Conservation (phyloP, 345 rosid genomes). For the Lepidium aucheri region DNA sequence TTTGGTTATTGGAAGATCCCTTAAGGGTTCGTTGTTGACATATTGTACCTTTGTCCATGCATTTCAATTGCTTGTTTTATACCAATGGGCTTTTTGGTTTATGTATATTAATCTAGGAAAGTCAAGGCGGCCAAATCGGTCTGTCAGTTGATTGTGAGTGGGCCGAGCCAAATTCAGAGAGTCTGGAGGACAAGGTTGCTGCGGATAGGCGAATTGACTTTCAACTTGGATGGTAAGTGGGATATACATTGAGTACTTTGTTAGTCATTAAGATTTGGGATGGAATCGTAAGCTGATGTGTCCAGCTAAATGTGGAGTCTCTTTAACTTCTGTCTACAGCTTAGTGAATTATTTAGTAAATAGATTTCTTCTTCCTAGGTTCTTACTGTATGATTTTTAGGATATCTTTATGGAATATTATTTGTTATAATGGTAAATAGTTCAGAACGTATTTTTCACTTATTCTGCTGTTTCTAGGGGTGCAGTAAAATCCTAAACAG, state of each 20-base stretch:
- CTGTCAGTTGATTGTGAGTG: slow-evolving; percentile 60
- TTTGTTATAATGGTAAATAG: not conserved
- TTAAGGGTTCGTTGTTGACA: not conserved
- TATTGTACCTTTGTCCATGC: not conserved
- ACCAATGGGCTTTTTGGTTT: not conserved
- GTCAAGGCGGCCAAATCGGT: slow-evolving; percentile 80
- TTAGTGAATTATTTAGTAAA: not conserved
- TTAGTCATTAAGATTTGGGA: not conserved
- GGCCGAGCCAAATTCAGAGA: slow-evolving; percentile 65
- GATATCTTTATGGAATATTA: not conserved
- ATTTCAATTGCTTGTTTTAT: not conserved
- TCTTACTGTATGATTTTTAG: not conserved
- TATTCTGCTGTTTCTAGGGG: not conserved
- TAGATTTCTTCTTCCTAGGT: not conserved
- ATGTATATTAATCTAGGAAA: slow-evolving; percentile 35
- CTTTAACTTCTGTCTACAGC: not conserved
- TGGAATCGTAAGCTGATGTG: not conserved
- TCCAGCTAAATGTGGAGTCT: not conserved
- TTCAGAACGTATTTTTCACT: not conserved
- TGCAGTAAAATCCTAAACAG: not conserved
- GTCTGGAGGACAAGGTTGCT: slow-evolving; percentile 48
- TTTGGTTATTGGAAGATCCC: not conserved
- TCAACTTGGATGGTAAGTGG: slow-evolving; percentile 74
- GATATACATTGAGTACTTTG: not conserved
- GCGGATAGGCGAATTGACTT: slow-evolving; percentile 77